phyloP scores from a whole-genome alignment of 2,329 filamentous ascomycete genomes.

The Trichophyton rubrum region DNA sequence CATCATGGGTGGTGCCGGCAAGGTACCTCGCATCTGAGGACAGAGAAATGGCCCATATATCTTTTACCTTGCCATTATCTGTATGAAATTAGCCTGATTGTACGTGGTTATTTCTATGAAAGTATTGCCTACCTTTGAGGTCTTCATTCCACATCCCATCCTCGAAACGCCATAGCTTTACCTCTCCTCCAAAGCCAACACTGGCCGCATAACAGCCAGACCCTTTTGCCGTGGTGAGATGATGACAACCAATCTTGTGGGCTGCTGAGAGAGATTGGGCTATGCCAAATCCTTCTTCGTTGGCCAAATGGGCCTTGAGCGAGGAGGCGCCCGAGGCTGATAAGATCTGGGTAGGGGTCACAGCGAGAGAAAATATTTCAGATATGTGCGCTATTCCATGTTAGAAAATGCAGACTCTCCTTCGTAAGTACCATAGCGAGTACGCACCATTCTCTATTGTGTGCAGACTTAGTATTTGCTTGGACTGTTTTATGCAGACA shows the following conservation, averaged over 20 bases:
- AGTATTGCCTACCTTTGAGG: slow-evolving; percentile 25
- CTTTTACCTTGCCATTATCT: slow-evolving; percentile 49
- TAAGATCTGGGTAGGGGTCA: slow-evolving; percentile 60
- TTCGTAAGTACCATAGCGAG: slow-evolving; percentile 5
- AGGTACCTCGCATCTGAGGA: slow-evolving; percentile 74
- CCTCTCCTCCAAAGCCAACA: slow-evolving; percentile 77
- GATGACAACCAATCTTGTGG: slow-evolving; percentile 84
- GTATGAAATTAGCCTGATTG: slow-evolving; percentile 8
- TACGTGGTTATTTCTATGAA: neutral
- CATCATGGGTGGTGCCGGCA: slow-evolving; percentile 77
- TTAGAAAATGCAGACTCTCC: slow-evolving; percentile 16
- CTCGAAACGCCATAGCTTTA: slow-evolving; percentile 65
- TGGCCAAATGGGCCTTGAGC: slow-evolving; percentile 67
- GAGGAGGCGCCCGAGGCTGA: slow-evolving; percentile 76
- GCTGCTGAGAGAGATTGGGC: slow-evolving; percentile 66
- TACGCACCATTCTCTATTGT: slow-evolving; percentile 70
- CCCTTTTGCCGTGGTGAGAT: slow-evolving; percentile 54
- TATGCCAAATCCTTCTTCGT: slow-evolving; percentile 58
- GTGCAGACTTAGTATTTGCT: slow-evolving; percentile 92
- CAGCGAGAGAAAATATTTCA: slow-evolving; percentile 73
- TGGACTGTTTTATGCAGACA: slow-evolving; percentile 51
- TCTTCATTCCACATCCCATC: slow-evolving; percentile 44
- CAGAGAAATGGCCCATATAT: slow-evolving; percentile 78
- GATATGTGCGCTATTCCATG: slow-evolving; percentile 55
- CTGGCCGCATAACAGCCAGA: slow-evolving; percentile 64